Conservation (phyloP, 306 rosid species). For the Acacia acuminata region DNA sequence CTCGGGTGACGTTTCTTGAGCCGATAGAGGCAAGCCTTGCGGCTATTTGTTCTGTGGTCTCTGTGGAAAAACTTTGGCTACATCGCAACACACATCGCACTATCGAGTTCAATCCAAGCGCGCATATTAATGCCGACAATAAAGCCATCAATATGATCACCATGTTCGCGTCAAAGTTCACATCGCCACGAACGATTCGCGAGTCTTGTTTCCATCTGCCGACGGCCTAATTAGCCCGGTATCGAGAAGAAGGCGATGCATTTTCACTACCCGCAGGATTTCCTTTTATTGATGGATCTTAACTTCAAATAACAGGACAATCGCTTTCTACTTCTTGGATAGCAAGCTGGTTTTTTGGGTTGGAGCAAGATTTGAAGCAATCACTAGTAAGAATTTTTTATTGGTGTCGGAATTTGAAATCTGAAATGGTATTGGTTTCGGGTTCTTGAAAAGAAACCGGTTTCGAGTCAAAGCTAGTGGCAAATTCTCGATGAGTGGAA, state of each 20-base stretch:
- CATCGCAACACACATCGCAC: slow-evolving; percentile 61
- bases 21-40: slow-evolving; percentile 46
- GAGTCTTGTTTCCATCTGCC: slow-evolving; percentile 39
- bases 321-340: not conserved
- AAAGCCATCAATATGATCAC: slow-evolving; percentile 76
- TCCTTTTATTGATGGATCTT: not conserved
- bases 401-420: not conserved
- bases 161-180: slow-evolving; percentile 81
- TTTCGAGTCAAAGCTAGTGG: not conserved
- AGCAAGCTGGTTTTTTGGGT: not conserved
- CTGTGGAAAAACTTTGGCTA: slow-evolving; percentile 46
- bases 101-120: slow-evolving; percentile 74
- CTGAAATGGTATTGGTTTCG: not conserved
- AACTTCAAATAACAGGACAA: not conserved
- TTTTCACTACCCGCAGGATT: slow-evolving; percentile 2
- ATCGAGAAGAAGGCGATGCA: slow-evolving; percentile 46
- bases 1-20: slow-evolving; percentile 57
- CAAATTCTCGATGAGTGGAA: not conserved
- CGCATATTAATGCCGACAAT: slow-evolving; percentile 65
- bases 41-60: slow-evolving; percentile 44
- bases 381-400: not conserved
- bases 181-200: slow-evolving; percentile 39
- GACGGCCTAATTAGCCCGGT: slow-evolving; percentile 36
- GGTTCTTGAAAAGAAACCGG: not conserved
- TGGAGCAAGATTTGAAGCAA: not conserved